Evolutionary conservation across 1,284 basidiomycete genomes (phyloP), one percentile per base, ranked within the genome.

Genomic region (Takashimella tepidaria): DNA sequence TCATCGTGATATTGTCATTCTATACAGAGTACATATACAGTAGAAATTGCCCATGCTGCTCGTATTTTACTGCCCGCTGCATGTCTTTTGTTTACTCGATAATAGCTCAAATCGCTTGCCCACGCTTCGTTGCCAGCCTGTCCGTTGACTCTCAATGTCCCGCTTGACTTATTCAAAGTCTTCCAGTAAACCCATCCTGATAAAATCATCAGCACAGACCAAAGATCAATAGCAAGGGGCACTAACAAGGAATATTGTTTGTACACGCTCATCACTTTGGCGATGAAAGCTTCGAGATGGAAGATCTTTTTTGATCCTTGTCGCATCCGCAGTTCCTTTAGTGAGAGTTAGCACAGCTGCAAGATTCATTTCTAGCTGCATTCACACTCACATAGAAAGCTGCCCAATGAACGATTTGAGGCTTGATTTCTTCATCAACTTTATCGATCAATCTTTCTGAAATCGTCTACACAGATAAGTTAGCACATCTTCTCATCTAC

Each of bases 331-430:
- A 87, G 81, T 77, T 97, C 92, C 91, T 95, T 58, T 26, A 47
- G 47, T 31, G 27, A n/a, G n/a, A n/a, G n/a, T n/a, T n/a, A n/a
- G n/a, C n/a, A n/a, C n/a, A n/a, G n/a, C n/a, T n/a, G n/a, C n/a
- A n/a, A n/a, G n/a, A n/a, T n/a, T n/a, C n/a, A n/a, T n/a, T n/a
- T n/a, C n/a, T n/a, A n/a, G n/a, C n/a, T n/a, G n/a, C n/a, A n/a
- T n/a, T n/a, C 5, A 16, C 4, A 69, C 88, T 60, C 69, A 92
- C 91, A 73, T 97, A 98, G 67, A 96, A 85, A 11, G 96, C 92
- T 3, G 95, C 92, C 91, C 92, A 96, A 69, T 95, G 90, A 79
- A 95, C 88, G 61, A 96, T 84, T 64, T 95, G 90, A 0, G 86
- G 83, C 75, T 92, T 93, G 56, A 97, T 72, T 50, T 80, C 80